Percentiles rank a stretch among this genome's conserved stretches.
phyloP scores from a whole-genome alignment of 306 rosid species.

The Casuarina equisetifolia region DNA sequence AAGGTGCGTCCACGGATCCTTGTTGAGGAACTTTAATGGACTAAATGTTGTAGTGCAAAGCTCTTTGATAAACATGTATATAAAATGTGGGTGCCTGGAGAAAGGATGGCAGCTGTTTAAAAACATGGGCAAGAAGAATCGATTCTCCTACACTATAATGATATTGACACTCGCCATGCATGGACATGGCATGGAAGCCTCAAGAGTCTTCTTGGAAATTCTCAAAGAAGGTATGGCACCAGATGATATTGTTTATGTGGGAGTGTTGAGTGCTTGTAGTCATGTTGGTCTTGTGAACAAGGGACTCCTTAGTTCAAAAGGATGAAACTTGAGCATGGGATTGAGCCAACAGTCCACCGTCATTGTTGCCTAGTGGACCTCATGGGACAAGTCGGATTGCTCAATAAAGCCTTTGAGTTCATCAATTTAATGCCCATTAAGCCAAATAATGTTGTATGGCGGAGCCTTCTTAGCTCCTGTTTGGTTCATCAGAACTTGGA shows the following conservation, averaged over 20 bases:
- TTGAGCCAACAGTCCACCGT: conserved; percentile 64
- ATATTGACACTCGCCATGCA: conserved; percentile 80
- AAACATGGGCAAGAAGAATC: too few relatives aligned
- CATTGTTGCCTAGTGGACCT: conserved; percentile 88
- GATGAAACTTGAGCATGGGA: conserved; percentile 63
- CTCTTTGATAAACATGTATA: too few relatives aligned
- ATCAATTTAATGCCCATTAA: conserved; percentile 51
- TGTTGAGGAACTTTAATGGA: too few relatives aligned
- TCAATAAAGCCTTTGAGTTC: conserved; percentile 63
- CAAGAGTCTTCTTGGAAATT: too few relatives aligned
- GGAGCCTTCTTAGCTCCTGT: conserved; percentile 82
- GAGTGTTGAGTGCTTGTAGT: too few relatives aligned
- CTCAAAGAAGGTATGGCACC: too few relatives aligned
- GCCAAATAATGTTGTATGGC: conserved; percentile 73
- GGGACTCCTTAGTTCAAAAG: conserved; percentile 26
- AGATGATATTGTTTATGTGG: too few relatives aligned
- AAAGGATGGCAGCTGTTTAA: too few relatives aligned
- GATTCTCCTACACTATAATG: conserved; percentile 30
- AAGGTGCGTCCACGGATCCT: too few relatives aligned
- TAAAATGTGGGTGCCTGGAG: too few relatives aligned
- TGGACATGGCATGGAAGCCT: conserved; percentile 62
- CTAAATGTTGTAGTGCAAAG: too few relatives aligned
- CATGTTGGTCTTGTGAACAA: too few relatives aligned
- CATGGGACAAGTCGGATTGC: conserved; percentile 69
- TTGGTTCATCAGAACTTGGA: conserved; percentile 62